Evolutionary conservation across 768 basidiomycete species (phyloP), one percentile per base, ranked within the genome.

Genomic region (Peribolospora kevripleyi): DNA sequence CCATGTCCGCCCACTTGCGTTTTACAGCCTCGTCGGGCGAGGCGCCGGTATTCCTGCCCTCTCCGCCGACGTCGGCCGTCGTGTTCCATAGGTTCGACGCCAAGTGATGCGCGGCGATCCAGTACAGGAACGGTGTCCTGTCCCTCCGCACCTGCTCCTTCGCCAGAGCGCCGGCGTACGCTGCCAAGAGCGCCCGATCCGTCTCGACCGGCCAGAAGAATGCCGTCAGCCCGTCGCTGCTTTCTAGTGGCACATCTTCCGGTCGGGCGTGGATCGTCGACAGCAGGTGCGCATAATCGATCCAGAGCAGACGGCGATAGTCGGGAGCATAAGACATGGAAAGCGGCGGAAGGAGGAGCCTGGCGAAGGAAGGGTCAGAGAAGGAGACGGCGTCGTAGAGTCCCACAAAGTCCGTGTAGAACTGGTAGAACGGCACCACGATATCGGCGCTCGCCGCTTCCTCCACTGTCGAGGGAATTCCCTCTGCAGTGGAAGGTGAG

Each of bases 351-450:
- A 90, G 71, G 10, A 93, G 73, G 9, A 91, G 72, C 2, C 74
- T 71, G 9, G 75, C 77, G 62, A 97, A 97, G 1, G 77, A 66
- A 0, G 74, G 72, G 62, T 95, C 78, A 2, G 79, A 76, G 66
- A 90, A 90, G 6, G 90, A 95, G 60, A 87, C 78, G 3, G 85
- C 76, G 62, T 85, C 83, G 68, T 90, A 97, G n/a, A 95, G 69
- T 1, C 76, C 79, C 55, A 91, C 72, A 64, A 93, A 81, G 67
- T 93, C 88, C 10, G 81, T 82, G 69, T 87, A 97, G 63, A 82
- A 85, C 65, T 91, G 87, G 70, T 78, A 93, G 71, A 95, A 95
- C 0, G 88, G 85, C 0, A 79, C 78, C 4, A 80, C 78, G n/a
- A 85, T 74, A 65, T 79, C 79, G 37, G 70, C 69, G 9, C 64